A percentile compares a stretch with the other conserved stretches of the same genome.
These are phyloP conservation scores for Ajuga reptans DNA, from an alignment of 305 asterid genomes.

Conservation along the genomic window DNA sequence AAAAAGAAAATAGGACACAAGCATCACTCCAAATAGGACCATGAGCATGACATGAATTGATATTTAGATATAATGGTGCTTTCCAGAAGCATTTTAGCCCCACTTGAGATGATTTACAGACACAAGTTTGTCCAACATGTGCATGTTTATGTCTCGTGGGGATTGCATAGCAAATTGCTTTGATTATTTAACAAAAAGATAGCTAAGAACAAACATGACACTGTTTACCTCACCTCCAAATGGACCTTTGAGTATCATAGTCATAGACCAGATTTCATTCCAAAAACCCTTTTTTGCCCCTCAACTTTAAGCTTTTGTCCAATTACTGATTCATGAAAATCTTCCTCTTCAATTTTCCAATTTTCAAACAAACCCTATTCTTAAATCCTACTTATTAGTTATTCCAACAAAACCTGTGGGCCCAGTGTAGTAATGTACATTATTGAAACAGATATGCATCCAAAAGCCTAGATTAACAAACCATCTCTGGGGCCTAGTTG, in stretches of 20 bases:
- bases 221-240: slow-evolving; percentile 21
- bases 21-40: too few relatives aligned
- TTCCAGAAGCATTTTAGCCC: slow-evolving; percentile 19
- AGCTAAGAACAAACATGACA: slow-evolving; percentile 23
- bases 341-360: slow-evolving; percentile 33
- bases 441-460: slow-evolving; percentile 21
- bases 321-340: slow-evolving; percentile 15
- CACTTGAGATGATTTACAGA: neutral
- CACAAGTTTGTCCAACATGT: slow-evolving; percentile 12
- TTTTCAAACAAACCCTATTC: slow-evolving; percentile 8
- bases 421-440: slow-evolving; percentile 25
- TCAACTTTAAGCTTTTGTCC: slow-evolving; percentile 12
- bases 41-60: too few relatives aligned
- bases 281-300: neutral
- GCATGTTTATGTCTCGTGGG: neutral
- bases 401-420: slow-evolving; percentile 30
- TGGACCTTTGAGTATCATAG: slow-evolving; percentile 6
- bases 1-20: too few relatives aligned
- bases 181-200: slow-evolving; percentile 11
- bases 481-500: slow-evolving; percentile 15
- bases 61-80: neutral
- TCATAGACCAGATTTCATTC: slow-evolving; percentile 20
- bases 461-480: slow-evolving; percentile 18
- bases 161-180: neutral
- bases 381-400: slow-evolving; percentile 13